Evolutionary conservation across 371 early-diverging fungal genomes (phyloP).

Genomic region (Mortierella sp.): DNA sequence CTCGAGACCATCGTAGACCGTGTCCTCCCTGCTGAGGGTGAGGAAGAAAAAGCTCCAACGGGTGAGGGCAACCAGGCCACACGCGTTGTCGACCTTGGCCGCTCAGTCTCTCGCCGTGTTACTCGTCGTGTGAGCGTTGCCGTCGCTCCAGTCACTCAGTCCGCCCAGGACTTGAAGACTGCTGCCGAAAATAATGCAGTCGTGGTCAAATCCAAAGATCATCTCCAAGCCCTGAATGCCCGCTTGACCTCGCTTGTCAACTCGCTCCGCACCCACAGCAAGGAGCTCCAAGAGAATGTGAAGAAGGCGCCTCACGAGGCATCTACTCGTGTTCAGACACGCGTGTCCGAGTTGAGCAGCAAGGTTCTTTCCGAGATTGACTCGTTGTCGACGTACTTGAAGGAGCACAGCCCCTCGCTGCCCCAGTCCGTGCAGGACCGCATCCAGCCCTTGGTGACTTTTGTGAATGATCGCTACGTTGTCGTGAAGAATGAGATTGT

Average conservation of each 20-base stretch:
- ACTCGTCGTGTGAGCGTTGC: conserved; percentile 37
- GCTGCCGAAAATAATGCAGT: conserved; percentile 47
- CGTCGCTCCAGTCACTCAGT: conserved; percentile 40
- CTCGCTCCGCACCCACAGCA: conserved; percentile 30
- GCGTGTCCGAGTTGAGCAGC: conserved; percentile 51
- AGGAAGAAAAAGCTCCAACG: conserved; percentile 25
- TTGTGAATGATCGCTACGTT: conserved; percentile 63
- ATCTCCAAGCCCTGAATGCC: conserved; percentile 38
- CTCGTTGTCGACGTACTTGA: conserved; percentile 58
- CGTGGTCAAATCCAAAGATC: conserved; percentile 49
- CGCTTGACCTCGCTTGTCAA: conserved; percentile 37
- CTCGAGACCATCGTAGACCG: conserved; percentile 45
- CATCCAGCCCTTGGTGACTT: conserved; percentile 59
- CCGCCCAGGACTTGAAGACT: conserved; percentile 24
- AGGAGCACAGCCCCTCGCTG: conserved; percentile 56
- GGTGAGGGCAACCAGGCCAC: conserved; percentile 50
- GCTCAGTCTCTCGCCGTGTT: conserved; percentile 45
- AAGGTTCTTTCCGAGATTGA: conserved; percentile 53
- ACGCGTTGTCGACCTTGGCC: conserved; percentile 47
- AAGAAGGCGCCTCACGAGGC: conserved; percentile 33
- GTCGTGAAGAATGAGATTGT: conserved; percentile 57
- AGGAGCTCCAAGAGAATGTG: conserved; percentile 44
- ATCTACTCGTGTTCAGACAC: conserved; percentile 23
- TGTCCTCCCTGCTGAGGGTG: conserved; percentile 33
- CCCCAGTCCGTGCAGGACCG: conserved; percentile 64